Evolutionary conservation across 352 stramenopile species (phyloP), one percentile per base, ranked within the genome.

Genomic region (Phytopythium montanum): DNA sequence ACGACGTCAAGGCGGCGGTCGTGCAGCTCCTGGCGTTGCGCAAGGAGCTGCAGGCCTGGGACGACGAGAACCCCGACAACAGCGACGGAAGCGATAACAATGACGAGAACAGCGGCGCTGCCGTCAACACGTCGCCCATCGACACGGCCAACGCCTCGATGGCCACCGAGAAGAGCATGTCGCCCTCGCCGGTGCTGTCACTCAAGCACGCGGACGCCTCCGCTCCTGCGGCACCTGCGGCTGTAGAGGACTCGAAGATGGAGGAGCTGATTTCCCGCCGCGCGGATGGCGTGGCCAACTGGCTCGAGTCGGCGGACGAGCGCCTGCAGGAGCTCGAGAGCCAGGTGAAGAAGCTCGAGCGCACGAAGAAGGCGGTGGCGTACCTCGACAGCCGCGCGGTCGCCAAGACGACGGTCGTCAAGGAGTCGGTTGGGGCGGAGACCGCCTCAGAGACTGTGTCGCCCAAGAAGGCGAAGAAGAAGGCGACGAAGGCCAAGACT

Each of bases 41-140:
- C 64, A 92, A 90, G 68, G 72, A 90, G 66, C 70, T 90, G 56
- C 75, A 87, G 62, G 57, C 62, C 21, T 89, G 79, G 76, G 54
- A 68, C 31, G 62, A 77, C 18, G 65, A 76, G 5, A 50, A 70
- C 36, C 50, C 49, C 28, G 54, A 62, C 0, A 42, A 63, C 19
- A 50, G 63, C 28, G 19, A 28, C 48, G 42, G 69, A 65, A 53
- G 61, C 65, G 6, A 69, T 51, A 33, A 56, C 65, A 9, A 69
- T 51, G 51, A 56, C 51, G 51, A 56, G 31, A 56, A 56, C 51
- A 31, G 14, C 51, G 51, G 34, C 51, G 51, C 2, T 3, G 21
- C 21, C 8, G 3, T 29, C 33, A 59, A 59, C 34, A 19, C 50
- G 2, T 33, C 23, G 28, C 23, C 25, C 26, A 38, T 12, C 45